These are phyloP conservation scores for Beauveria sp. DNA, from an alignment of 2,329 filamentous ascomycete genomes.

Conservation along the genomic window DNA sequence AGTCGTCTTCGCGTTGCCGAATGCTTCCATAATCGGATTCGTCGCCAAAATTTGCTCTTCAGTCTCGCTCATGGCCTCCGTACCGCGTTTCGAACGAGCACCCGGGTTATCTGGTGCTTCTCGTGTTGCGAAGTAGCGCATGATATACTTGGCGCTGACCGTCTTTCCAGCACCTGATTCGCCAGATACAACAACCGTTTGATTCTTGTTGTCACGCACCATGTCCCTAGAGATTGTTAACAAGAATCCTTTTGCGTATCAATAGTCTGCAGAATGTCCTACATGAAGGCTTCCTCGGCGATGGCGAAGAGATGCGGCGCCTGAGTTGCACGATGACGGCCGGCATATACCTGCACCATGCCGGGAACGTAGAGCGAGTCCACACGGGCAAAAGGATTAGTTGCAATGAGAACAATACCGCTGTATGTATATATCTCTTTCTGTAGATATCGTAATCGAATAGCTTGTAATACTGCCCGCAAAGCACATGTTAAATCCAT, in stretches of 20 bases:
- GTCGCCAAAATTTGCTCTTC: slow-evolving; percentile 97
- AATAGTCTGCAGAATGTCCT: slow-evolving; percentile 30
- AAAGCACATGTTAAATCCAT: slow-evolving; percentile 17
- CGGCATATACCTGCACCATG: slow-evolving; percentile 99
- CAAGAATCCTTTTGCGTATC: slow-evolving; percentile 15
- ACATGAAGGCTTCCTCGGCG: slow-evolving; percentile 97
- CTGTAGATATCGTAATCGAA: slow-evolving; percentile 91
- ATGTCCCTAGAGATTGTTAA: slow-evolving; percentile 66
- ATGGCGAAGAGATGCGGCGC: slow-evolving; percentile 98
- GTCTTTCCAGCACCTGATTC: slow-evolving; percentile 99
- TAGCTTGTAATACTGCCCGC: slow-evolving; percentile 79
- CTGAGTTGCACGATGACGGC: slow-evolving; percentile 92
- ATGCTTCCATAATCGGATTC: slow-evolving; percentile 99
- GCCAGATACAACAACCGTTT: slow-evolving; percentile 98
- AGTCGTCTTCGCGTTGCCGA: slow-evolving; percentile 99
- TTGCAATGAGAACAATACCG: slow-evolving; percentile 95
- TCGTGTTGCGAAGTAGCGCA: slow-evolving; percentile 98
- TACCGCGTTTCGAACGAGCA: slow-evolving; percentile 64
- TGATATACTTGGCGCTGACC: slow-evolving; percentile 99
- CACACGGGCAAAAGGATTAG: slow-evolving; percentile 94
- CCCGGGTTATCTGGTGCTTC: slow-evolving; percentile 85
- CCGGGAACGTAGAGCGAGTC: slow-evolving; percentile 97
- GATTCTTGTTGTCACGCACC: slow-evolving; percentile 90
- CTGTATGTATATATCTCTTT: slow-evolving; percentile 99
- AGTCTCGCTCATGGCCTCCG: slow-evolving; percentile 87